Evolutionary conservation across 2,329 filamentous ascomycete species (phyloP), one percentile per base, ranked within the genome.

Genomic region (Plenodomus biglobosus): DNA sequence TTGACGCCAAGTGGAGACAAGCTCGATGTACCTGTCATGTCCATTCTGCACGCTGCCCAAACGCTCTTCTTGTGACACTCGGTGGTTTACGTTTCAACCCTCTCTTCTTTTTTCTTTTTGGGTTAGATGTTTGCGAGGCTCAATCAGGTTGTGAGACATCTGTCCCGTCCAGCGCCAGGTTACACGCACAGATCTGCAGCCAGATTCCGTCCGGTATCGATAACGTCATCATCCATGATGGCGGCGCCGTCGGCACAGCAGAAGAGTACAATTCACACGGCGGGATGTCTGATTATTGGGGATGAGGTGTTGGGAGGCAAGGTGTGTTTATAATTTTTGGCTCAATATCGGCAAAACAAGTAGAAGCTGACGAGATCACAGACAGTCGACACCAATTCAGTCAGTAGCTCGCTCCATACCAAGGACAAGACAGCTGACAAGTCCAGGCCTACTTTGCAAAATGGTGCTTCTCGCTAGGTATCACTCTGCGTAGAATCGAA

Each of bases 261-360:
- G 64, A 77, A 80, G 62, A 79, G 85, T 66, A 85, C 81, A 51
- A 95, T 97, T 60, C 85, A 90, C 68, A 96, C 92, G 39, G 94
- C 92, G 10, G 92, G 88, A 47, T 95, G 90, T 72, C 75, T 97
- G 56, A 91, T 99, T 51, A 97, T 99, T 63, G 92, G 92, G n/a
- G 92, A 97, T 74, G 92, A 96, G 73, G 91, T 97, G 4, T 79
- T 97, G 3, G 92, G 91, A 18, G 92, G 94, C 62, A 97, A 97
- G 86, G 92, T 90, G 71, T 56, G 77, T 48, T 50, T 39, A 22
- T 38, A 40, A 18, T 24, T 38, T 18, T 10, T 16, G 15, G 21
- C 30, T 20, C 7, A 27, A 27, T 38, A n/a, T 30, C 36, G 16
- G 42, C 35, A 36, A 32, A 32, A 19, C 24, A 40, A 45, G 37